These are phyloP conservation scores for Sanguinoderma infundibulare DNA, from an alignment of 1,284 basidiomycete genomes.

Conservation along the genomic window DNA sequence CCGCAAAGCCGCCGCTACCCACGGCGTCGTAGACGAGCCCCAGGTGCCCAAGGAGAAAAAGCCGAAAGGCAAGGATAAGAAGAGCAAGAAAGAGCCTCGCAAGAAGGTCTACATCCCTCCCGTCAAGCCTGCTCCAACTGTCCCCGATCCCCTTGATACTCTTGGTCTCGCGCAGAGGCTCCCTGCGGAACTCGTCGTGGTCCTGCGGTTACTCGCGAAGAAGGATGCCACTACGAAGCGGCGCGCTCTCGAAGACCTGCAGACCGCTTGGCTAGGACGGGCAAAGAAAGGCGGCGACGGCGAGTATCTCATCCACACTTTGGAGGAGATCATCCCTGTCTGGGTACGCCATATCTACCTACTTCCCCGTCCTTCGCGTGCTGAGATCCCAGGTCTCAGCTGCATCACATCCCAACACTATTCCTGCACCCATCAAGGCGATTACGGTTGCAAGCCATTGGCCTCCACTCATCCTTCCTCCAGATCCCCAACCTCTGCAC, in stretches of 20 bases:
- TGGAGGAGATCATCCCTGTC: slow-evolving; percentile 78
- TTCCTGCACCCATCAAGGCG: slow-evolving; percentile 84
- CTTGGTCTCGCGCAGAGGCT: slow-evolving; percentile 80
- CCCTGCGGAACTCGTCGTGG: slow-evolving; percentile 84
- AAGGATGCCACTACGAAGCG: slow-evolving; percentile 90
- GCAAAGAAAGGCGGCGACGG: slow-evolving; percentile 45
- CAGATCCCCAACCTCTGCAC: slow-evolving; percentile 55
- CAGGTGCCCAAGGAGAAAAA: slow-evolving; percentile 49
- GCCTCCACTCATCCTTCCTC: slow-evolving; percentile 74
- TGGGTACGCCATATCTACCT: slow-evolving; percentile 67
- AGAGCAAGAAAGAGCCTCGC: slow-evolving; percentile 68
- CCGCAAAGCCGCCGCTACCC: slow-evolving; percentile 53
- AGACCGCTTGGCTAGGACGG: slow-evolving; percentile 68
- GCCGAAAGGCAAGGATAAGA: slow-evolving; percentile 52
- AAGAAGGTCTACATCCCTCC: slow-evolving; percentile 87
- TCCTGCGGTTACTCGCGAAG: slow-evolving; percentile 85
- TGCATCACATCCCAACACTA: slow-evolving; percentile 85
- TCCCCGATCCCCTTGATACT: slow-evolving; percentile 91
- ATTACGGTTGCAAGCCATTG: slow-evolving; percentile 71
- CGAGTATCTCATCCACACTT: slow-evolving; percentile 48
- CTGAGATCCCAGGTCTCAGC: slow-evolving; percentile 44
- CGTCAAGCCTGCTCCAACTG: slow-evolving; percentile 81
- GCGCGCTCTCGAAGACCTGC: slow-evolving; percentile 88
- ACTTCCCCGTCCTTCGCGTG: background rate
- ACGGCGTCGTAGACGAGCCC: slow-evolving; percentile 34